Conservation (phyloP, 306 rosid genomes). For the Hippophae gyantsensis region DNA sequence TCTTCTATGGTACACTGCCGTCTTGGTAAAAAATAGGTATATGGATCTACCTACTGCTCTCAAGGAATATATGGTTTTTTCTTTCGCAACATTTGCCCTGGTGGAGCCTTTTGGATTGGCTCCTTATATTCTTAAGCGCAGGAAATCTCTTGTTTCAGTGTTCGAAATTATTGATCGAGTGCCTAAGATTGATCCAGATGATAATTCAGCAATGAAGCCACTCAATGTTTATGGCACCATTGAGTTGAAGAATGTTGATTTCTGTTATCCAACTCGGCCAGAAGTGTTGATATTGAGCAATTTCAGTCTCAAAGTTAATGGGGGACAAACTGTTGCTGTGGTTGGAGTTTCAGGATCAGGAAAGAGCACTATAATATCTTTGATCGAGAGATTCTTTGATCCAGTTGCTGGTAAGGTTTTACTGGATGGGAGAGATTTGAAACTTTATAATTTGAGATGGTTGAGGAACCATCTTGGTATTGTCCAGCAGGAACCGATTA, state of each 20-base stretch:
- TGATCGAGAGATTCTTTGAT: constrained; percentile 91
- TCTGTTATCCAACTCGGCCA: constrained; percentile 95
- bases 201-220: constrained; percentile 76
- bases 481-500: constrained; percentile 97
- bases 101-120: constrained; percentile 99
- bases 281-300: constrained; percentile 90
- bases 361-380: constrained; percentile 90
- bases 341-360: constrained; percentile 99
- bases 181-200: constrained; percentile 97
- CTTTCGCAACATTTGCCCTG: constrained; percentile 94
- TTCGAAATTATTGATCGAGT: constrained; percentile 92
- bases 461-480: constrained; percentile 92
- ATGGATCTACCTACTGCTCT: constrained; percentile 59
- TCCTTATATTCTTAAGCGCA: constrained; percentile 96
- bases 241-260: constrained; percentile 85
- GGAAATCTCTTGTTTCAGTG: constrained; percentile 92
- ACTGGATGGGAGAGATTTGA: constrained; percentile 88
- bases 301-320: constrained; percentile 83
- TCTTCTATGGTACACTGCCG: constrained; percentile 94
- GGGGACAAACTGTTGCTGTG: constrained; percentile 94
- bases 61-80: constrained; percentile 95
- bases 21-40: constrained; percentile 29
- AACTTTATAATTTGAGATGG: constrained; percentile 88
- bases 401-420: constrained; percentile 97
- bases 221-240: constrained; percentile 94